Base-by-base conservation (phyloP, 257 asterid genomes). In the Echium plantagineum region DNA sequence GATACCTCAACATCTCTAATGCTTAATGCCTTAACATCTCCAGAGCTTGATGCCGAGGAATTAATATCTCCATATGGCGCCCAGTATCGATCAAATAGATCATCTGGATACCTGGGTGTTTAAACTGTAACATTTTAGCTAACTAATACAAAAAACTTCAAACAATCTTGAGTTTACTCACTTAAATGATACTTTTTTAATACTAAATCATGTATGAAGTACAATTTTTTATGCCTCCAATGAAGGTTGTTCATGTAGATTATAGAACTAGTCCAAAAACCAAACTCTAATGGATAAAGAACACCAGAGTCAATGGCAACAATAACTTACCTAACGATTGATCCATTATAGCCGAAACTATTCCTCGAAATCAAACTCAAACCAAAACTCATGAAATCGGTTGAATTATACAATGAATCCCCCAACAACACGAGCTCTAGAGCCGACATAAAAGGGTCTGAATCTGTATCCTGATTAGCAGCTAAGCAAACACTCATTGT, bases 401-500 rank as follows among this genome's bases (percentile, higher is more conserved):
- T 89, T 6, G 90, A 80, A 81, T 93, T 93, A 63, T 93, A 93
- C 79, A 89, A 48, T 48, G 87, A 95, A 78, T 78, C 80, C 68
- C 64, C 69, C 85, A 93, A 63, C 59, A 63, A 80, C 70, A 93
- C 83, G 70, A 86, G 75, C 75, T 93, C 97, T 46, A 93, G 77
- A 54, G 94, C 82, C 35, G 97, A 86, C 18, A 93, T 93, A 78
- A 93, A 93, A 63, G 99, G 99, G 75, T 93, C 99, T 0, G 99
- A 93, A 72, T 89, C 95, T 0, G 99, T 93, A 32, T 75, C 77
- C 8, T 62, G 71, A 69, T 89, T 93, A 7, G 85, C 89, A 63
- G 89, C 96, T 80, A 93, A 64, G 74, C 99, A 93, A 21, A 93
- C 89, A 59, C 91, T 89, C 78, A 93, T 61, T 62, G 75, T 81